Base-by-base conservation (phyloP, 2,329 filamentous ascomycete species). In the Colletotrichum filicis region DNA sequence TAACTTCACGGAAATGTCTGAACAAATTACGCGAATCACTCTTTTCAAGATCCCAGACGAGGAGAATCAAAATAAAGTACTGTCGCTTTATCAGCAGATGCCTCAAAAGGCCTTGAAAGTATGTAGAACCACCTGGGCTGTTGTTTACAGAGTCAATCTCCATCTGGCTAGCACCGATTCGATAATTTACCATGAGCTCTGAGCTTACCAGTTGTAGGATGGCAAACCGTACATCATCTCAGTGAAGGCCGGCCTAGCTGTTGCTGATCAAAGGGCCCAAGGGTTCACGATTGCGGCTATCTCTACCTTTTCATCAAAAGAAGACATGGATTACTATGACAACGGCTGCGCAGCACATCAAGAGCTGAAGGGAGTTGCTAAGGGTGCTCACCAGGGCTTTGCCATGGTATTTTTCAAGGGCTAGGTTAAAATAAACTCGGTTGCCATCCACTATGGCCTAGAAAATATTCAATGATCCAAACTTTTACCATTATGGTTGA, bases 261-360 rank as follows among this genome's bases (percentile, higher is more conserved):
- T 88, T 68, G 80, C 85, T 2, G 89, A 92, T 73, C 83, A 87
- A 4, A 87, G 90, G 4, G 87, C 83, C 70, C 86, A 91, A 75
- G 91, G 90, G 4, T 92, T 85, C 80, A 92, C 87, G 2, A 70
- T 92, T 52, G 84, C 87, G 1, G 88, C 87, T 0, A 85, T 89
- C 63, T 90, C 88, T 1, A 85, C 85, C 0, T 92, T 92, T 74
- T 83, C 84, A 2, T 89, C 85, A 1, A 76, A 86, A 26, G 89
- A 89, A 3, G 91, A 92, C 68, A 89, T 92, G 85, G 83, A 87
- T 19, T 92, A 87, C 77, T 92, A 92, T 77, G 91, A 92, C 76
- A 84, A 84, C 2, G 83, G 80, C 46, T 83, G 81, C 52, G 72
- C 76, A 0, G 80, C 80, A 0, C 82, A 83, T 37, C 75, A 76